These are phyloP conservation scores for Allium fistulosum DNA, from an alignment of 106 monocot genomes.

Conservation along the genomic window DNA sequence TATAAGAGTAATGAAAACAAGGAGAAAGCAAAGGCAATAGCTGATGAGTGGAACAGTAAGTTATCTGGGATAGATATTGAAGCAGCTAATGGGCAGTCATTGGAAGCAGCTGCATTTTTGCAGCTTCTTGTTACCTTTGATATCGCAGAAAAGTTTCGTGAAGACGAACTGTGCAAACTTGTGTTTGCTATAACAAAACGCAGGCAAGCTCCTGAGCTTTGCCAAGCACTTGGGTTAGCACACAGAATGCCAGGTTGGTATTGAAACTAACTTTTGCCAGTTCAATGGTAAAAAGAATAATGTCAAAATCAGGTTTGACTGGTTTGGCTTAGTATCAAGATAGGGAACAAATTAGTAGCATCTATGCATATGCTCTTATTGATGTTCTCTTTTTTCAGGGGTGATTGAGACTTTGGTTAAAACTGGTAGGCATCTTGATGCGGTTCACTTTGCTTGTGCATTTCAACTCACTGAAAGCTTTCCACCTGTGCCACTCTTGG, in stretches of 20 bases:
- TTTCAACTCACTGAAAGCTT: constrained; percentile 54
- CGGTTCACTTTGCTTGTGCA: constrained; percentile 48
- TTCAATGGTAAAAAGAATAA: background rate
- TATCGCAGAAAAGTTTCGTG: constrained; percentile 49
- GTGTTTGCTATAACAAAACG: constrained; percentile 52
- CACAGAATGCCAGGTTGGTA: constrained; percentile 76
- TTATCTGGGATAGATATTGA: constrained; percentile 41
- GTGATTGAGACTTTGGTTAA: constrained; percentile 43
- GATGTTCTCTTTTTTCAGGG: constrained; percentile 19
- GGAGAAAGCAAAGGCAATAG: constrained; percentile 57
- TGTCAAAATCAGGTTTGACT: too few species aligned
- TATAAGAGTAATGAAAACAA: constrained; percentile 45
- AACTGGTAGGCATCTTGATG: constrained; percentile 52
- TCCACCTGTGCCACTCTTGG: constrained; percentile 46
- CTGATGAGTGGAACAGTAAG: constrained; percentile 59
- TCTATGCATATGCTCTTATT: background rate
- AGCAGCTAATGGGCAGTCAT: constrained; percentile 50
- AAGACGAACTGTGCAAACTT: constrained; percentile 69
- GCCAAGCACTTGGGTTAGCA: constrained; percentile 56
- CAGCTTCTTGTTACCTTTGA: constrained; percentile 66
- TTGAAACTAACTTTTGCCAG: constrained; percentile 12
- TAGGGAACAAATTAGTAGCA: background rate
- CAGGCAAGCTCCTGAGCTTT: constrained; percentile 54
- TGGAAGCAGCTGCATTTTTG: constrained; percentile 65
- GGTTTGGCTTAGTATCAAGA: too few species aligned